Conservation (phyloP, 768 basidiomycete genomes). For the Russula foetens region DNA sequence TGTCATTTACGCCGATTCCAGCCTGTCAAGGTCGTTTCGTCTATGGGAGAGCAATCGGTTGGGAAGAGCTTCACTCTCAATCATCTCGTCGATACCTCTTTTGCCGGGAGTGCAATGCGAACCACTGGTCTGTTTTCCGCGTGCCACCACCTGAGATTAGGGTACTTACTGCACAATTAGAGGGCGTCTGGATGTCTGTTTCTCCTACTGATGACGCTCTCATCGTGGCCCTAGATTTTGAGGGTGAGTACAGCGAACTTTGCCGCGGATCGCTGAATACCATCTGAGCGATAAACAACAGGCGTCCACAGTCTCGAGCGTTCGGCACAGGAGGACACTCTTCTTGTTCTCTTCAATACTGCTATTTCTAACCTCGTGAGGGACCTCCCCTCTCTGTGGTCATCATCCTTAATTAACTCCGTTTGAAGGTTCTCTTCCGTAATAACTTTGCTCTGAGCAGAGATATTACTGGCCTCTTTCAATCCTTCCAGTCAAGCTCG, state of each 20-base stretch:
- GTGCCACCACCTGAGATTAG: not conserved
- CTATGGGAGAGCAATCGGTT: conserved; percentile 63
- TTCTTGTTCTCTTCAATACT: conserved; percentile 57
- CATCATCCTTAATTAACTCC: not conserved
- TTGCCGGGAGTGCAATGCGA: conserved; percentile 58
- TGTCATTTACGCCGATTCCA: conserved; percentile 20
- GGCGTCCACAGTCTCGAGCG: conserved; percentile 62
- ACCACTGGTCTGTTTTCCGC: conserved; percentile 35
- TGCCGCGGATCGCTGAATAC: not conserved
- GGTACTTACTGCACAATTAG: conserved; percentile 21
- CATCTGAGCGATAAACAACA: conserved; percentile 10
- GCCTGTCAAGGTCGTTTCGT: conserved; percentile 59
- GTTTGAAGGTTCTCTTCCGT: conserved; percentile 50
- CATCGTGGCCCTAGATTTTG: conserved; percentile 56
- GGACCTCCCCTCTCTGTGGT: not conserved
- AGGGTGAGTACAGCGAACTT: conserved; percentile 31
- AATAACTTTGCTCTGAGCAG: conserved; percentile 59
- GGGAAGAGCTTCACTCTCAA: conserved; percentile 55
- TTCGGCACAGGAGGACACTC: conserved; percentile 54
- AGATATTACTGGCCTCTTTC: conserved; percentile 53
- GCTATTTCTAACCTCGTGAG: conserved; percentile 54
- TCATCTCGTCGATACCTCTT: conserved; percentile 56
- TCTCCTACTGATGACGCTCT: conserved; percentile 49
- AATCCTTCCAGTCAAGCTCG: conserved; percentile 52
- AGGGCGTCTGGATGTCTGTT: conserved; percentile 63